Conservation (phyloP, 2,329 filamentous ascomycete species). For the Colletotrichum lupini region DNA sequence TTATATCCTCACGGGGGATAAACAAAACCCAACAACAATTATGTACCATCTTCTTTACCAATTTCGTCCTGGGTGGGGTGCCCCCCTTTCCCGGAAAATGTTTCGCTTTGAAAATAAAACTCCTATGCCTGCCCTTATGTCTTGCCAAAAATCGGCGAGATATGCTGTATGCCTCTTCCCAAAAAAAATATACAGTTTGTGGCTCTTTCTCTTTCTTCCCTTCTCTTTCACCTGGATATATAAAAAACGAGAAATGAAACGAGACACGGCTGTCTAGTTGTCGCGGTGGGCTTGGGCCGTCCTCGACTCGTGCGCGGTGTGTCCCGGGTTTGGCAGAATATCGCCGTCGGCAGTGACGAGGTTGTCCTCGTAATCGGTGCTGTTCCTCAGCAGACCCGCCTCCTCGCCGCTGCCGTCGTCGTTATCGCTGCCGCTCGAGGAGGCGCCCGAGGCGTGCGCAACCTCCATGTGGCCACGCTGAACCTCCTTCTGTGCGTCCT, state of each 20-base stretch:
- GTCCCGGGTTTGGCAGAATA: constrained; percentile 48
- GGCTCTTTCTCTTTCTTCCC: not conserved
- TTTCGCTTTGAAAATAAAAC: not conserved
- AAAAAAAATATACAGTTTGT: not conserved
- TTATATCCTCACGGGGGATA: not conserved
- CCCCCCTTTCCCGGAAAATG: not conserved
- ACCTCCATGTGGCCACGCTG: constrained; percentile 53
- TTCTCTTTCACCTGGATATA: constrained; percentile 9
- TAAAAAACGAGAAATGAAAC: constrained; percentile 31
- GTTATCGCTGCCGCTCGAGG: constrained; percentile 53
- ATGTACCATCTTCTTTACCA: not conserved
- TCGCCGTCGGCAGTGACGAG: constrained; percentile 54
- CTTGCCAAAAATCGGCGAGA: not conserved
- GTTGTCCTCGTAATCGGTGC: constrained; percentile 49
- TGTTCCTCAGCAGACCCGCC: constrained; percentile 56
- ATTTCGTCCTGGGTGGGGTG: not conserved
- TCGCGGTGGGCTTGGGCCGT: constrained; percentile 35
- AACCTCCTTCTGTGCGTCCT: constrained; percentile 71
- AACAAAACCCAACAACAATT: not conserved
- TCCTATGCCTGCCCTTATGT: not conserved
- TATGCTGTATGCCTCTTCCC: not conserved
- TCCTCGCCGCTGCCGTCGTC: constrained; percentile 56
- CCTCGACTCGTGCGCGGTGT: constrained; percentile 36
- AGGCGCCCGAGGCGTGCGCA: constrained; percentile 44
- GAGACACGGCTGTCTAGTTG: constrained; percentile 33